Percentiles rank a stretch among this genome's conserved stretches.
Evolutionary conservation across 1,284 basidiomycete genomes (phyloP).

Genomic region (Ceratobasidium sp.): DNA sequence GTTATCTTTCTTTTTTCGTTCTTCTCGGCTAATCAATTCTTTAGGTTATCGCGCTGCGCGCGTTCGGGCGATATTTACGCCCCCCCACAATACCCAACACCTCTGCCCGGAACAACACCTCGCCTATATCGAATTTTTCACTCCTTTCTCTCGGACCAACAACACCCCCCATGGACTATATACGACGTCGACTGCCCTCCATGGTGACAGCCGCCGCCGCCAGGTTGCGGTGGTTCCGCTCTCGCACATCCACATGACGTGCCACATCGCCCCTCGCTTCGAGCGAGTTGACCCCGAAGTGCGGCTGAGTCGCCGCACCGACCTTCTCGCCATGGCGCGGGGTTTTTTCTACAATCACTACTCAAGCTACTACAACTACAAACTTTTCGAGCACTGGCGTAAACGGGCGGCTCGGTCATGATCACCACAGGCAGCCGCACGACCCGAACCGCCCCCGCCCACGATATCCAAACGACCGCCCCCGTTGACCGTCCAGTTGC

Average conservation of each 20-base stretch:
- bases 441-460: too few relatives aligned
- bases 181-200: neutral
- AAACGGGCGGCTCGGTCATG: neutral
- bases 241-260: neutral
- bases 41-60: constrained; percentile 4
- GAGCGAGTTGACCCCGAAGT: neutral
- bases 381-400: constrained; percentile 21
- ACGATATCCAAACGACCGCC: too few relatives aligned
- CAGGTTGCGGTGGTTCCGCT: constrained; percentile 9
- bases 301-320: neutral
- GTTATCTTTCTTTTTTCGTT: too few relatives aligned
- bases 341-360: constrained; percentile 21
- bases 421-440: too few relatives aligned
- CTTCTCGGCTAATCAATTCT: neutral
- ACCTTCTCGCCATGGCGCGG: neutral
- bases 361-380: constrained; percentile 2
- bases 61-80: neutral
- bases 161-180: constrained; percentile 4
- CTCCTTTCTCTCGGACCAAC: neutral
- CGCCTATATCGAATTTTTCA: constrained; percentile 32
- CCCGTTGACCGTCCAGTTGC: too few relatives aligned
- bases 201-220: neutral
- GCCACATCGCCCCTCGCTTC: constrained; percentile 27
- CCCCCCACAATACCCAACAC: neutral
- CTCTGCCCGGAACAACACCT: neutral